Evolutionary conservation across 352 stramenopile species (phyloP), one percentile per base, ranked within the genome.

Genomic region (Phytophthora pistaciae): DNA sequence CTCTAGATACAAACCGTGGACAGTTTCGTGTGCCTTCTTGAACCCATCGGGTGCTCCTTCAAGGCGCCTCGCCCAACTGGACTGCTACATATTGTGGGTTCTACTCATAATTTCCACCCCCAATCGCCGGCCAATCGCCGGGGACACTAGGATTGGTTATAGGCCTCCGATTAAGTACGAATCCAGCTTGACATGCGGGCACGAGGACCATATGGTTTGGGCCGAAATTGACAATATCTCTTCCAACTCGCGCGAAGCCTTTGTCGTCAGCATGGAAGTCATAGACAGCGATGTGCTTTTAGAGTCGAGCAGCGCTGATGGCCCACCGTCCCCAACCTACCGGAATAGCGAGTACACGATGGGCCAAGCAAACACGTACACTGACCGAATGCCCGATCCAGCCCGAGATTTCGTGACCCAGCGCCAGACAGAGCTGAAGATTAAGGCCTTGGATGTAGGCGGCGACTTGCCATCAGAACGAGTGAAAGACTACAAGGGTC

Each of bases 401-500:
- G 54, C 56, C 21, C 49, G 29, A 46, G 68, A 77, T 0, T 66
- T 33, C 8, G 61, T 60, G 16, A 68, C 16, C 9, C 29, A 56
- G 3, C 70, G 56, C 5, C 74, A 79, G 38, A 91, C 79, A 7
- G 82, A 92, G 60, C 87, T 89, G 74, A 88, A 88, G 68, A 77
- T 91, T 70, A 82, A 75, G 70, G 83, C 80, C 40, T 65, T 85
- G 46, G 78, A 88, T 44, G 71, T 56, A 2, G 80, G 78, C 13
- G 66, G 74, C 10, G 60, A 52, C 4, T 21, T 44, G 3, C 57
- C 58, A 5, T 68, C 72, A 11, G 83, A 90, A 68, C 74, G 72
- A 8, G 66, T 71, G 36, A 68, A 72, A 25, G 75, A 91, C 72
- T 93, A 93, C 76, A 93, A 91, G 56, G 85, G 88, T 20, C 82